A percentile compares a stretch with the other conserved stretches of the same genome.
Conservation (phyloP, 352 stramenopile species). For the Phytopythium helicoides region DNA sequence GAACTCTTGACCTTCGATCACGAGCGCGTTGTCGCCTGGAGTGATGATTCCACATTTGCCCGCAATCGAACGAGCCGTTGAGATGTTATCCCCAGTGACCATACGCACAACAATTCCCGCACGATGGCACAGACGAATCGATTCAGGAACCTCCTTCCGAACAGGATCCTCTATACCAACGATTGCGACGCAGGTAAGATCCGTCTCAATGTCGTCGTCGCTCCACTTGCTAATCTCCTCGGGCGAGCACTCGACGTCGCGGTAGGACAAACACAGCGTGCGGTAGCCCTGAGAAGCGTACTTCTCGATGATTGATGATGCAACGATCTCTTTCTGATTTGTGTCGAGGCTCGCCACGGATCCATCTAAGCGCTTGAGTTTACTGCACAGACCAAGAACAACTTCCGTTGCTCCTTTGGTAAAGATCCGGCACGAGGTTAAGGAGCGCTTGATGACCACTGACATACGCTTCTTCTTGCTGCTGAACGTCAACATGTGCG, state of each 20-base stretch:
- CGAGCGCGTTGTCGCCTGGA: background rate
- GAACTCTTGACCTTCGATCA: constrained; percentile 74
- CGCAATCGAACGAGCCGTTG: constrained; percentile 19
- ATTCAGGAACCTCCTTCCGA: constrained; percentile 35
- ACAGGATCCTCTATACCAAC: constrained; percentile 89
- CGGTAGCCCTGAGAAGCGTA: constrained; percentile 80
- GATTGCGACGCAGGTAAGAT: constrained; percentile 87
- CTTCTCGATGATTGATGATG: constrained; percentile 63
- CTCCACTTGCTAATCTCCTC: constrained; percentile 31
- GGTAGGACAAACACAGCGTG: constrained; percentile 85
- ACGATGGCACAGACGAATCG: constrained; percentile 87
- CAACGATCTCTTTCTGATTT: constrained; percentile 65
- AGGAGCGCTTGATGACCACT: constrained; percentile 35
- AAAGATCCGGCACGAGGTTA: too few relatives aligned
- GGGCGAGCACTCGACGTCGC: constrained; percentile 51
- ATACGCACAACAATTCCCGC: too few relatives aligned
- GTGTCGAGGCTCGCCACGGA: constrained; percentile 46
- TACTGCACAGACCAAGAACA: too few relatives aligned
- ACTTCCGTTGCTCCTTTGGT: too few relatives aligned
- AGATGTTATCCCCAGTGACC: background rate
- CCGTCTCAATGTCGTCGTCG: constrained; percentile 80
- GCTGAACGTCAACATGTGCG: constrained; percentile 82
- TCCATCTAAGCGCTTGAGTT: constrained; percentile 46
- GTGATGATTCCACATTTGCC: constrained; percentile 37
- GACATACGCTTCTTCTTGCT: constrained; percentile 85